phyloP scores from a whole-genome alignment of 2,329 filamentous ascomycete genomes.

The Microdochium paspali region DNA sequence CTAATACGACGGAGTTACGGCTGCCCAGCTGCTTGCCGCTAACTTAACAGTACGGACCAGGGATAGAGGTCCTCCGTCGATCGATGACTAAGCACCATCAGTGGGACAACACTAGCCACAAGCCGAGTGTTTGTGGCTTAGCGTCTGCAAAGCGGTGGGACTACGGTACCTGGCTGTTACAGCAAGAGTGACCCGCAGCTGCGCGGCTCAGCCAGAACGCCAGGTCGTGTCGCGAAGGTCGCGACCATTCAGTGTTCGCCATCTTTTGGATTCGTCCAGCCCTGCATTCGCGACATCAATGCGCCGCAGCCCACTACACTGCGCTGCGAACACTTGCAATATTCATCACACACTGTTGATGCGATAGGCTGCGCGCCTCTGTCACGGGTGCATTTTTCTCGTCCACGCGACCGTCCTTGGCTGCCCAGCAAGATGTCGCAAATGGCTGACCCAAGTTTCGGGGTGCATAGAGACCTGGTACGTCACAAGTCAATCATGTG shows the following conservation, averaged over 20 bases:
- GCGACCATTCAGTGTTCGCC: not conserved
- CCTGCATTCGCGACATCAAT: not conserved
- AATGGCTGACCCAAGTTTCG: slow-evolving; percentile 31
- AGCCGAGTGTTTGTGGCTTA: not conserved
- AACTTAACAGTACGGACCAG: too few relatives aligned
- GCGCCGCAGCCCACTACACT: not conserved
- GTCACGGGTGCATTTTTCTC: too few relatives aligned
- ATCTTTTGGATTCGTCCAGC: not conserved
- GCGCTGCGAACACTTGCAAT: not conserved
- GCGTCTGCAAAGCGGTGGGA: not conserved
- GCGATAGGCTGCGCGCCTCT: not conserved
- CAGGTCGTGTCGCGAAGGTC: not conserved
- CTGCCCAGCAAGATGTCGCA: not conserved
- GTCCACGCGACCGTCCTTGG: not conserved
- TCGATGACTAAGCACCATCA: too few relatives aligned
- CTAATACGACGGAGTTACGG: too few relatives aligned
- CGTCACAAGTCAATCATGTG: slow-evolving; percentile 3
- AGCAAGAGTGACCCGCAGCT: not conserved
- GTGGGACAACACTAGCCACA: too few relatives aligned
- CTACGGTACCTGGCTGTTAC: not conserved
- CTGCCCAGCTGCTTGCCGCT: too few relatives aligned
- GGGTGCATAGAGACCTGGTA: slow-evolving; percentile 33
- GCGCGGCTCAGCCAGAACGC: not conserved
- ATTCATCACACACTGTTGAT: not conserved
- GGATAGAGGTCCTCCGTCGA: too few relatives aligned